Evolutionary conservation across 2,329 filamentous ascomycete species (phyloP).

Genomic region (Sporothrix luriei): DNA sequence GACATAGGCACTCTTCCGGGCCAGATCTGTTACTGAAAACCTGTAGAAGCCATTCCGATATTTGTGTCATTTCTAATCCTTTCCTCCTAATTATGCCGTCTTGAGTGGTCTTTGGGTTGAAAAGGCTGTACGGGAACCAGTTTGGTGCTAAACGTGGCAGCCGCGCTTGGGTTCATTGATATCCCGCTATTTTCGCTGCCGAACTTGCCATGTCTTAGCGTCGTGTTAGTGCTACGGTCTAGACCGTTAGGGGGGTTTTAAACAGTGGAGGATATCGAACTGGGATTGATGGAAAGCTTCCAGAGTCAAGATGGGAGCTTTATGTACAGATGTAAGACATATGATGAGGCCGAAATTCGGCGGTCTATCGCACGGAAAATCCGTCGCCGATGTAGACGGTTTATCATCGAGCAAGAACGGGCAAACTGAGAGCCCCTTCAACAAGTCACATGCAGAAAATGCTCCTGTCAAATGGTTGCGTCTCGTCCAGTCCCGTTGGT

Average conservation of each 20-base stretch:
- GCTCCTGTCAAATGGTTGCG: background rate
- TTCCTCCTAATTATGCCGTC: background rate
- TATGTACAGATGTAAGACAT: too few species aligned
- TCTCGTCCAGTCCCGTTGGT: background rate
- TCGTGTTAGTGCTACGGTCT: conserved; percentile 14
- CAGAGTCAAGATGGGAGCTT: background rate
- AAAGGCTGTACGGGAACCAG: background rate
- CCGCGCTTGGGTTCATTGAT: conserved; percentile 14
- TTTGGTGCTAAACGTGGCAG: conserved; percentile 16
- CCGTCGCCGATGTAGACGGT: too few species aligned
- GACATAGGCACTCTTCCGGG: background rate
- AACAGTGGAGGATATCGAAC: background rate
- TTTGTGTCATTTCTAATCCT: background rate
- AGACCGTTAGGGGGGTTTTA: conserved; percentile 4
- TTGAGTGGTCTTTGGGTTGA: background rate
- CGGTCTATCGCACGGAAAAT: background rate
- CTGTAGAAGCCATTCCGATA: background rate
- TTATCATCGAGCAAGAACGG: background rate
- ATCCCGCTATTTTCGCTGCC: conserved; percentile 23
- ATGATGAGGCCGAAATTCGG: background rate
- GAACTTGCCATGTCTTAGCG: conserved; percentile 26
- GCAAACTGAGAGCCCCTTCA: background rate
- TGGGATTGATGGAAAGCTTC: too few species aligned
- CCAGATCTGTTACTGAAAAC: background rate
- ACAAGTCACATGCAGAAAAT: background rate